Percentiles rank a stretch among this genome's conserved stretches.
phyloP scores from a whole-genome alignment of 306 rosid species.

The Oemleria cerasiformis region DNA sequence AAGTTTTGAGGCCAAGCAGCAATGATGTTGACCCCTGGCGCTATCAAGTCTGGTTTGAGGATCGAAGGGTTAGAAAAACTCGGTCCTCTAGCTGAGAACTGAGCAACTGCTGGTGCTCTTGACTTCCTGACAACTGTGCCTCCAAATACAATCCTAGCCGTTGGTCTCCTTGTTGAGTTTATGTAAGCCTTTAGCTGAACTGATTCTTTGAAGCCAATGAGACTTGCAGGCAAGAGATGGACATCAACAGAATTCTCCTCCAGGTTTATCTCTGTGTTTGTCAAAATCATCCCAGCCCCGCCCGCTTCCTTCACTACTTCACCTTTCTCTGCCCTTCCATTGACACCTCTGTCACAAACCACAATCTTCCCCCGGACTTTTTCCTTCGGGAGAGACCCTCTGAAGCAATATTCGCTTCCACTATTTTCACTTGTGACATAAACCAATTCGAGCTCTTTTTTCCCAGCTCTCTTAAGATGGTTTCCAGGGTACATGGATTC shows the following conservation, averaged over 20 bases:
- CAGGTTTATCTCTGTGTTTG: conserved; percentile 73
- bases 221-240: conserved; percentile 88
- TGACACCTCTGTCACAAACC: conserved; percentile 81
- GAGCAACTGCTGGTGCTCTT: conserved; percentile 82
- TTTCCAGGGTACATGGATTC: conserved; percentile 71
- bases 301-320: conserved; percentile 86
- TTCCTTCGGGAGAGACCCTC: conserved; percentile 72
- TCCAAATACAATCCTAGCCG: conserved; percentile 59
- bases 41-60: conserved; percentile 89
- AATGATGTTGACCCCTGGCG: conserved; percentile 93
- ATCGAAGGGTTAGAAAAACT: conserved; percentile 79
- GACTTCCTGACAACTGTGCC: conserved; percentile 73
- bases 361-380: conserved; percentile 75
- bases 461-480: conserved; percentile 22
- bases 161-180: conserved; percentile 58
- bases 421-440: conserved; percentile 42
- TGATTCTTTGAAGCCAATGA: conserved; percentile 78
- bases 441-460: conserved; percentile 55
- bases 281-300: conserved; percentile 78
- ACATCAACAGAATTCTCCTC: conserved; percentile 93
- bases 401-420: conserved; percentile 66
- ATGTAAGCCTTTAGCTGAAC: conserved; percentile 59
- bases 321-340: conserved; percentile 90
- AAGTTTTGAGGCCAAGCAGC: conserved; percentile 99
- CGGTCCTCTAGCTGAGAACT: conserved; percentile 86